phyloP scores from a whole-genome alignment of 1,284 basidiomycete genomes.

The Cyathus olla region DNA sequence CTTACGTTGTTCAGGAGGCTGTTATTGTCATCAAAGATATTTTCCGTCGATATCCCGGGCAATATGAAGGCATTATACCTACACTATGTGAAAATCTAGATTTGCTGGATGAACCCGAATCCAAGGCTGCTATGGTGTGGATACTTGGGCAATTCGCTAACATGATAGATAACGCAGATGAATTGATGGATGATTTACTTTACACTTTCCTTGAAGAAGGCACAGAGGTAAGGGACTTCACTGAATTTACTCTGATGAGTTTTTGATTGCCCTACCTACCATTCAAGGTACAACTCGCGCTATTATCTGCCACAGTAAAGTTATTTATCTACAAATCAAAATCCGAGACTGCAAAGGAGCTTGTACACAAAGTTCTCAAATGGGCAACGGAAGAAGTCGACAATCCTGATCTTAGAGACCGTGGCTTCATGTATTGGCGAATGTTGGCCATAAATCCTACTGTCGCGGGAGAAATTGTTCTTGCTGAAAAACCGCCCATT shows the following conservation, averaged over 20 bases:
- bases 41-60: conserved; percentile 97
- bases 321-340: conserved; percentile 93
- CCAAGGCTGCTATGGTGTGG: conserved; percentile 98
- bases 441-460: conserved; percentile 94
- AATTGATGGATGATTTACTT: conserved; percentile 92
- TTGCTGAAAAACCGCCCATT: conserved; percentile 94
- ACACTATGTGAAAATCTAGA: conserved; percentile 94
- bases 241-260: no score
- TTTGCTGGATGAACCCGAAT: conserved; percentile 93
- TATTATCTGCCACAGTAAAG: conserved; percentile 96
- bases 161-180: conserved; percentile 96
- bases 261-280: background rate
- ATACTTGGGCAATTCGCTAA: conserved; percentile 98
- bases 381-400: conserved; percentile 98
- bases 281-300: conserved; percentile 90
- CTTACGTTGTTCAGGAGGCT: conserved; percentile 98
- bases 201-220: conserved; percentile 95
- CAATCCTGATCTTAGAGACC: conserved; percentile 96
- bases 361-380: conserved; percentile 96
- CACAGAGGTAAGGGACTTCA: conserved; percentile 82
- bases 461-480: conserved; percentile 91
- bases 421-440: conserved; percentile 99
- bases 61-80: conserved; percentile 96
- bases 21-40: conserved; percentile 99
- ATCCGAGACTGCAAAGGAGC: conserved; percentile 88